phyloP scores from a whole-genome alignment of 2,329 filamentous ascomycete genomes.

The Chaetomiaceae sp. region DNA sequence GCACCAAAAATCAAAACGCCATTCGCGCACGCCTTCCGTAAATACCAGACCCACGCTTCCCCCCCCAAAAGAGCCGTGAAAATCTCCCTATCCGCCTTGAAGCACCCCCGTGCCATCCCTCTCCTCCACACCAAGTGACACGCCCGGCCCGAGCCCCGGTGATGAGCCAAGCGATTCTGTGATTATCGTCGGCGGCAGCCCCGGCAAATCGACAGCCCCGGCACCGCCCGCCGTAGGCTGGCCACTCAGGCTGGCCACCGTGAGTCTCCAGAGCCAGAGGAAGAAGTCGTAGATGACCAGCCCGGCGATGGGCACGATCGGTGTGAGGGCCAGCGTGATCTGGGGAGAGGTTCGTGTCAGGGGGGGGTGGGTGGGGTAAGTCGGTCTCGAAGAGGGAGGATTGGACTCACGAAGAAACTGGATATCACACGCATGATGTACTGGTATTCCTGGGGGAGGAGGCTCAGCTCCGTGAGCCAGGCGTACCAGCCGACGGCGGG shows the following conservation, averaged over 20 bases:
- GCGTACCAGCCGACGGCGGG: constrained; percentile 15
- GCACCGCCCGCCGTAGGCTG: not conserved
- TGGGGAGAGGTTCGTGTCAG: constrained; percentile 23
- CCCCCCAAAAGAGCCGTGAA: too few relatives aligned
- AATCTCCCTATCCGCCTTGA: too few relatives aligned
- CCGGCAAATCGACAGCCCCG: not conserved
- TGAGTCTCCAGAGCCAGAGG: constrained; percentile 49
- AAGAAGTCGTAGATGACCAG: constrained; percentile 47
- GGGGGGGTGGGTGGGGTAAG: too few relatives aligned
- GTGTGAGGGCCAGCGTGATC: constrained; percentile 42
- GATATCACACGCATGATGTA: constrained; percentile 25
- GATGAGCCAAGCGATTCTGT: too few relatives aligned
- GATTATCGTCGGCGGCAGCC: too few relatives aligned
- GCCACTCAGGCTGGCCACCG: constrained; percentile 21
- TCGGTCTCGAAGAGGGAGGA: not conserved
- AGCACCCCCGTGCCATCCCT: too few relatives aligned
- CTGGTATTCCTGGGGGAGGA: constrained; percentile 22
- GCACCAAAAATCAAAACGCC: too few relatives aligned
- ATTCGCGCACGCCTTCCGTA: too few relatives aligned
- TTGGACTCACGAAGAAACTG: constrained; percentile 27
- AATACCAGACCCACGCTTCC: too few relatives aligned
- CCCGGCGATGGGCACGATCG: constrained; percentile 43
- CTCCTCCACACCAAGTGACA: too few relatives aligned
- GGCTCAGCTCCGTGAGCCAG: constrained; percentile 21
- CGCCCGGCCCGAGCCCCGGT: too few relatives aligned